Evolutionary conservation across 176 grass and related monocot genomes (phyloP), one percentile per base, ranked within the genome.

Genomic region (Canna indica): DNA sequence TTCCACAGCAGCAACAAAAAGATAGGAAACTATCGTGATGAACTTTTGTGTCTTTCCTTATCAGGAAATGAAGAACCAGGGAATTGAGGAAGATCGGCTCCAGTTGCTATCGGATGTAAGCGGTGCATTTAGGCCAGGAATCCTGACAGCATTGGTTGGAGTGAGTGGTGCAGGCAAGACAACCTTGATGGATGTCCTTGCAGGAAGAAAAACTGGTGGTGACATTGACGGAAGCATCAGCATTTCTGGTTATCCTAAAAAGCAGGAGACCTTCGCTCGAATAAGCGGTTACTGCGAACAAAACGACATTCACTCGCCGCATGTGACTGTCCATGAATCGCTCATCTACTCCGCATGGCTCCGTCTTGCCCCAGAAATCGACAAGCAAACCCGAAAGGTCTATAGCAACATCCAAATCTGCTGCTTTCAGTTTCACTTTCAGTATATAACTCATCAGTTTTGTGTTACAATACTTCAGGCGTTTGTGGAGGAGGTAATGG

Each of bases 111-210:
- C 76, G 63, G 76, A 91, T 82, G 85, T 96, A 31, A 91, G 88
- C 72, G 88, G 92, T 68, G 76, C 88, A 66, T 96, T 96, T 38
- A 88, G 83, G 64, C 92, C 92, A 25, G 81, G 88, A 73, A 74
- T 91, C 69, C 62, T 96, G 70, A 91, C 92, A 18, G 92, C 92
- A 75, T 65, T 96, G 61, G 83, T 96, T 71, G 92, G 92, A 47
- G 88, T 89, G 34, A 96, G 92, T 80, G 92, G 92, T 69, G 92
- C 92, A 27, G 92, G 92, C 56, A 96, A 96, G 75, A 96, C 88
- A 33, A 96, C 92, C 45, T 35, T 96, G 66, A 91, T 96, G 92
- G 92, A 96, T 79, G 92, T 96, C 42, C 62, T 96, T 6, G 88
- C 92, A 38, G 92, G 92, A 77, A 87, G 92, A 64, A 96, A 96